Evolutionary conservation across 2,329 filamentous ascomycete genomes (phyloP), one percentile per base, ranked within the genome.

Genomic region (Verticillium zaregamsianum): DNA sequence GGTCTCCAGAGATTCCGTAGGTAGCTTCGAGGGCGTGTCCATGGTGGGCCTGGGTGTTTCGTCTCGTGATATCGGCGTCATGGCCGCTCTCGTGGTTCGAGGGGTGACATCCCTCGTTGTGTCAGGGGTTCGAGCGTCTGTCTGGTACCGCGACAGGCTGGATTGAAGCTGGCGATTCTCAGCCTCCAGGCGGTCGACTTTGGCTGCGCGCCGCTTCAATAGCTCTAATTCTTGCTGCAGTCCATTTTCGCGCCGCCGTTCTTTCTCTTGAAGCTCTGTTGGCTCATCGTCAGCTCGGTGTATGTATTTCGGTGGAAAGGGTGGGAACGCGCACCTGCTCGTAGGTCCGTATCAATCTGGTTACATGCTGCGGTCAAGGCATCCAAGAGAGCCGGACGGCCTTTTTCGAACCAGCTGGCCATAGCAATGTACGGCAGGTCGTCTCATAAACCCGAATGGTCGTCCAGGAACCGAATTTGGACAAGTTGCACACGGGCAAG

Each of bases 81-180:
- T 23, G 5, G 5, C 20, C 11, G 45, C 45, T 23, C 5, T 52
- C 52, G 20, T 25, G n/a, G n/a, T 9, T 25, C 45, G 45, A 25
- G 45, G 65, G 54, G 39, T 56, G 58, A 28, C 62, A 5, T 45
- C 59, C 33, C 28, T 59, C 60, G 61, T 20, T 8, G 55, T 25
- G n/a, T 54, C 56, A 35, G 60, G 35, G 35, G 57, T 37, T 35
- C 55, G 58, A 35, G 57, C 33, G 62, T 64, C 58, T 55, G 61
- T 59, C 59, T 68, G 62, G 23, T 79, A 68, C 11, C 69, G 64
- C 4, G 66, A 63, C 11, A 83, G 62, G 59, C 80, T 73, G 35
- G 66, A 68, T 58, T 71, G 74, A 6, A 85, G 72, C 5, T 70
- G 64, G n/a, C 65, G 66, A 58, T 81, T 82, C 62, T 82, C 79